A percentile compares a stretch with the other conserved stretches of the same genome.
phyloP scores from a whole-genome alignment of 192 early-diverging fungal species.

The Phlyctochytrium bullatum region DNA sequence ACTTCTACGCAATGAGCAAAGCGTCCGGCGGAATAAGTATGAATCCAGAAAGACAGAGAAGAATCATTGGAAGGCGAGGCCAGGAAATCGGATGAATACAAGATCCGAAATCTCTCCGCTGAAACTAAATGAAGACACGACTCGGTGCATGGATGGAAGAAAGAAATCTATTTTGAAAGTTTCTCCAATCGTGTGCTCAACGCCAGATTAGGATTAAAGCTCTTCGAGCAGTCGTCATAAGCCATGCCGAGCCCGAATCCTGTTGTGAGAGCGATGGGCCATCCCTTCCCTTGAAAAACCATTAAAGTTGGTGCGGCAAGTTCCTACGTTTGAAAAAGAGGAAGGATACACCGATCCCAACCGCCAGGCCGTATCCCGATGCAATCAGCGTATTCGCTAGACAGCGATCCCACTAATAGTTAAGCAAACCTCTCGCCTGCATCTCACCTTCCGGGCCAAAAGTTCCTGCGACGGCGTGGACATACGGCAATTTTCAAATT shows the following conservation, averaged over 20 bases:
- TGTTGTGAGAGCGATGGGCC: conserved; percentile 81
- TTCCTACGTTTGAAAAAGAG: conserved; percentile 82
- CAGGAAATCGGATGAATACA: too few relatives aligned
- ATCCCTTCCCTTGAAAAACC: conserved; percentile 60
- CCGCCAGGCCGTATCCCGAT: conserved; percentile 75
- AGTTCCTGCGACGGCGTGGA: conserved; percentile 26
- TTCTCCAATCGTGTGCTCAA: too few relatives aligned
- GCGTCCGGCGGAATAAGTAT: too few relatives aligned
- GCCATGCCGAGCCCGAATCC: conserved; percentile 82
- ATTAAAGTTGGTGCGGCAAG: neutral
- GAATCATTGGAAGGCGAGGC: too few relatives aligned
- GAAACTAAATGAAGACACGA: too few relatives aligned
- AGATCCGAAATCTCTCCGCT: too few relatives aligned
- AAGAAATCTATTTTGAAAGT: too few relatives aligned
- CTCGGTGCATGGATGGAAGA: too few relatives aligned
- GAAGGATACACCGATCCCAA: conserved; percentile 84
- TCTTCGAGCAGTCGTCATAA: conserved; percentile 64
- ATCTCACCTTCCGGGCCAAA: conserved; percentile 23
- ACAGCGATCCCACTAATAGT: conserved; percentile 86
- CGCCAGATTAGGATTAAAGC: too few relatives aligned
- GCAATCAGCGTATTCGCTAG: conserved; percentile 80
- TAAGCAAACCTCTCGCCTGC: too few relatives aligned
- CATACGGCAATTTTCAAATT: neutral
- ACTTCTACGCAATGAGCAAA: too few relatives aligned
- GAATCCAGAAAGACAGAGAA: too few relatives aligned